These are phyloP conservation scores for Colletotrichum sp. DNA, from an alignment of 2,329 filamentous ascomycete species.

Conservation along the genomic window DNA sequence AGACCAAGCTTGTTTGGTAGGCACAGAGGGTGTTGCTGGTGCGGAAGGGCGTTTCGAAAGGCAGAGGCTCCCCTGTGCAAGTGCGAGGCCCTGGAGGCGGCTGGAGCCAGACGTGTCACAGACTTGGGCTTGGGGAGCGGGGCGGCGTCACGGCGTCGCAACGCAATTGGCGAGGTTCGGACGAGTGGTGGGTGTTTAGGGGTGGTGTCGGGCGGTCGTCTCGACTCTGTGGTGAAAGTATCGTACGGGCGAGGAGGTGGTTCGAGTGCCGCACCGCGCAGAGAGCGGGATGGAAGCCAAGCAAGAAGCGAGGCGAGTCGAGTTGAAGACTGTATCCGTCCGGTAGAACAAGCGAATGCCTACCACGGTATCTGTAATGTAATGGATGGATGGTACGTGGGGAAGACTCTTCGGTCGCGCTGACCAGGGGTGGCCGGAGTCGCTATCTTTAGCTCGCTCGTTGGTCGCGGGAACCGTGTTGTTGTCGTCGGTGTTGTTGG, in stretches of 20 bases:
- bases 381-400: neutral
- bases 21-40: neutral
- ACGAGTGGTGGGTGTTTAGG: constrained; percentile 1
- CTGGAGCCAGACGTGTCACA: constrained; percentile 20
- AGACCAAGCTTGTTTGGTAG: neutral
- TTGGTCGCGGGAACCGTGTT: neutral
- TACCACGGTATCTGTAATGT: neutral
- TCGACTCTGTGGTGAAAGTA: neutral
- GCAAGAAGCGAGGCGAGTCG: neutral
- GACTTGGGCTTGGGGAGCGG: constrained; percentile 15
- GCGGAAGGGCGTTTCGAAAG: constrained; percentile 8
- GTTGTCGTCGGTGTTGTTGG: neutral
- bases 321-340: neutral
- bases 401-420: neutral
- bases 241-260: neutral
- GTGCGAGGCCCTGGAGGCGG: neutral
- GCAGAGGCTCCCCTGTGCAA: neutral
- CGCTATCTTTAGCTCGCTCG: neutral
- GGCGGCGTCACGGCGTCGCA: constrained; percentile 11
- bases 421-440: neutral
- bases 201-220: neutral
- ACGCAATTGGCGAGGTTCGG: constrained; percentile 21
- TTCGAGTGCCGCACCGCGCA: neutral
- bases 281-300: neutral
- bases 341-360: constrained; percentile 18